Base-by-base conservation (phyloP, 1,284 basidiomycete species). In the Malassezia pachydermatis region DNA sequence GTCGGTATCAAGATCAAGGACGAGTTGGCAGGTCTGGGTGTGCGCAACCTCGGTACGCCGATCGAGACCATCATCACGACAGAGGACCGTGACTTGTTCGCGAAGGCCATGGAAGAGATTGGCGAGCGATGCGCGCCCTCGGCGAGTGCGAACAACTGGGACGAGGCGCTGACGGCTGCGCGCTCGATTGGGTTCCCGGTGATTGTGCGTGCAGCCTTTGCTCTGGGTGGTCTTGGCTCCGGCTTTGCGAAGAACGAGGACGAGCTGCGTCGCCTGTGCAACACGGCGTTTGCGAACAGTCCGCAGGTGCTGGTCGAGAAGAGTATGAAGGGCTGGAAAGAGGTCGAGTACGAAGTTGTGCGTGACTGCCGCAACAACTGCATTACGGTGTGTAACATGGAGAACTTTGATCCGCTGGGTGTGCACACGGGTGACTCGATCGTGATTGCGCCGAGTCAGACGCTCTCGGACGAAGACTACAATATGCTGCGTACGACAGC, bases 391-490 rank as follows among this genome's bases (percentile, higher is more conserved):
- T 98, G 94, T 76, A 98, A 98, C 77, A 96, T 98, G 92, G 90
- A 96, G 88, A 96, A 96, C 77, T 98, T 98, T 65, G 92, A 96
- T 73, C 92, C 94, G 30, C 79, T 98, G 30, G 94, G 92, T 58
- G 95, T 95, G 65, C 94, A 98, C 72, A 98, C 92, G 0, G 92
- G 94, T 57, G 92, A 98, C 73, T 96, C 92, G n/a, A 95, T 98
- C 63, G 92, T 98, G 63, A 80, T 98, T 32, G 92, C 92, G 10
- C 92, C 94, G 1, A 95, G 89, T 36, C 94, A 98, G 74, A 96
- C 94, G 1, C 80, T 98, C 30, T 56, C 52, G 48, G 65, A 69
- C 36, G 89, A 96, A 69, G 92, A 98, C 73, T 96, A 95, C 77
- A 90, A 98, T 74, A 96, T 96, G 92, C 81, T 98, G 40, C 82